Conservation (phyloP, 495 filamentous ascomycete species). For the Hamigera avellanea region DNA sequence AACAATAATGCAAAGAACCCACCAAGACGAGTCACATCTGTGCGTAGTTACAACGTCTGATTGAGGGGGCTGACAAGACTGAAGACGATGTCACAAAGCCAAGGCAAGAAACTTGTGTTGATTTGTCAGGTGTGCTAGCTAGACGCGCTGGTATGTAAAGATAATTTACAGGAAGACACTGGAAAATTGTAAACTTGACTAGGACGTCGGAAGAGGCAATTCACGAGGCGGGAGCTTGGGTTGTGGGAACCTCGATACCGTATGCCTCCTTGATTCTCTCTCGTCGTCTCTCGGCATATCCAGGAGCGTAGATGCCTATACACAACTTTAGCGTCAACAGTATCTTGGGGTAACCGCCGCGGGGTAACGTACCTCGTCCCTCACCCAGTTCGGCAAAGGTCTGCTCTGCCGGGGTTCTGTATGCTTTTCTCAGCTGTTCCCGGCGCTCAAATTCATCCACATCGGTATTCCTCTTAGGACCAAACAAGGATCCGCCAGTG, state of each 20-base stretch:
- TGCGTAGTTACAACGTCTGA: not conserved
- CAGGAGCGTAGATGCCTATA: conserved; percentile 68
- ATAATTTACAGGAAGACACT: conserved; percentile 32
- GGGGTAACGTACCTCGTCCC: conserved; percentile 58
- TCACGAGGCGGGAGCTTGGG: conserved; percentile 31
- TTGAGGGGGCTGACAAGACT: not conserved
- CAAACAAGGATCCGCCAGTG: conserved; percentile 56
- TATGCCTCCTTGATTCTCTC: conserved; percentile 82
- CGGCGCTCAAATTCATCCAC: conserved; percentile 77
- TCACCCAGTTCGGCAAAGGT: conserved; percentile 78
- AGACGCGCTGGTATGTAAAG: conserved; percentile 24
- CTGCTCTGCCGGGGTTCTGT: conserved; percentile 68
- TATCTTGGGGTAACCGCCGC: not conserved
- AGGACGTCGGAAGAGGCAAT: conserved; percentile 11
- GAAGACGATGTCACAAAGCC: not conserved
- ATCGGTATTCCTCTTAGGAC: conserved; percentile 41
- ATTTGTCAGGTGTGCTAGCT: conserved; percentile 24
- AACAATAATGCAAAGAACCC: too few species aligned
- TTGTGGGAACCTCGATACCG: conserved; percentile 64
- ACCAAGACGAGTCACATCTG: too few species aligned
- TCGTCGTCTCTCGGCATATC: conserved; percentile 77
- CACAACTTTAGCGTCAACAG: not conserved
- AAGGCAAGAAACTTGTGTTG: conserved; percentile 8
- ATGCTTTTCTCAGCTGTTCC: conserved; percentile 59
- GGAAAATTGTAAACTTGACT: conserved; percentile 10